These are phyloP conservation scores for Prunus mume DNA, from an alignment of 306 rosid genomes.

Conservation along the genomic window DNA sequence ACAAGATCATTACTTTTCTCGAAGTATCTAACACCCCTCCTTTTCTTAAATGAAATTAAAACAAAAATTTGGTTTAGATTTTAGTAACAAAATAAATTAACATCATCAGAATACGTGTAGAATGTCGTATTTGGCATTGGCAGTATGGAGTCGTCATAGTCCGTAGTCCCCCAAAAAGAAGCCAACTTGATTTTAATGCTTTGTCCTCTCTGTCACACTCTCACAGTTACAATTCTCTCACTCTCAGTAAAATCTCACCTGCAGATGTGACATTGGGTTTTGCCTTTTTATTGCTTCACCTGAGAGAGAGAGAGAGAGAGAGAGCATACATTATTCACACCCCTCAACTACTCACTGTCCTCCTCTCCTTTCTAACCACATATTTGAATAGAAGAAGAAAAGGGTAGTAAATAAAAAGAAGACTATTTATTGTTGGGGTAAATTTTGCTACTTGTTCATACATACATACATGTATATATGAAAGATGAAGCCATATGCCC, in stretches of 20 bases:
- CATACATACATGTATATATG: not conserved
- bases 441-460: not conserved
- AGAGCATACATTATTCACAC: not conserved
- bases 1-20: too few relatives aligned
- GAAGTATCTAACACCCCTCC: too few relatives aligned
- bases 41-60: too few relatives aligned
- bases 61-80: too few relatives aligned
- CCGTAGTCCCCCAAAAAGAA: not conserved
- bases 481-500: not conserved
- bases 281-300: not conserved
- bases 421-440: not conserved
- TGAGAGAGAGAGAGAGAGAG: not conserved
- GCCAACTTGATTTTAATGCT: not conserved
- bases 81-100: too few relatives aligned
- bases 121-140: not conserved
- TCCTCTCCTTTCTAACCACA: constrained; percentile 9
- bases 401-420: not conserved
- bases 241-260: not conserved
- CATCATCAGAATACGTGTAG: too few relatives aligned
- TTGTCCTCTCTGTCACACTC: not conserved
- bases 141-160: not conserved
- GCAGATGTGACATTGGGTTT: not conserved
- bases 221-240: not conserved
- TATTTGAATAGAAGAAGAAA: not conserved
- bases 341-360: constrained; percentile 3